These are phyloP conservation scores for Chrysosporium queenslandicum DNA, from an alignment of 2,329 filamentous ascomycete genomes.

Conservation along the genomic window DNA sequence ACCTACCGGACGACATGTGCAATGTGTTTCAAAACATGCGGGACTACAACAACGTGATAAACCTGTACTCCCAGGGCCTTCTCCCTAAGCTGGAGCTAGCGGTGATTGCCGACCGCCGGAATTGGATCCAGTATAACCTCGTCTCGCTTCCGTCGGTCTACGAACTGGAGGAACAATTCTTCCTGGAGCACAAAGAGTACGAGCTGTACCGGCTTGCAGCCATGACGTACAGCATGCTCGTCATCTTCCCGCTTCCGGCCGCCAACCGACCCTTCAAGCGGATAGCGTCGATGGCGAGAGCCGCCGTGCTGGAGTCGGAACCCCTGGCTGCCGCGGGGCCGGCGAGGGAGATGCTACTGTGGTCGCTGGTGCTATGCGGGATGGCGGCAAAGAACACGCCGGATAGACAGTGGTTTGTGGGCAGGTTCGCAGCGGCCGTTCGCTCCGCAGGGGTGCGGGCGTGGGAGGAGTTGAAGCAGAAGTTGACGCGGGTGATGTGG, in stretches of 20 bases:
- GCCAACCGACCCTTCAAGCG: constrained; percentile 29
- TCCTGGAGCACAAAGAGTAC: constrained; percentile 22
- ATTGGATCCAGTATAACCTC: constrained; percentile 31
- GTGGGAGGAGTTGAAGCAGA: constrained; percentile 23
- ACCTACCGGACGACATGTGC: constrained; percentile 12
- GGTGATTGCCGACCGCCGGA: constrained; percentile 29
- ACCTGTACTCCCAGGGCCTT: constrained; percentile 19
- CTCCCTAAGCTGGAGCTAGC: constrained; percentile 16
- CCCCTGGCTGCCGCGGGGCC: constrained; percentile 21
- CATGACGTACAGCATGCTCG: constrained; percentile 31
- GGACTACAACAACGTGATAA: constrained; percentile 22
- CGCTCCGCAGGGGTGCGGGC: constrained; percentile 13
- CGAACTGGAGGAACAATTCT: constrained; percentile 16
- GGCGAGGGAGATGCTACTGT: constrained; percentile 23
- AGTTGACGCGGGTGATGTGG: constrained; percentile 27
- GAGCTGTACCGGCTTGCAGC: constrained; percentile 30
- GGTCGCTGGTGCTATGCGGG: constrained; percentile 31
- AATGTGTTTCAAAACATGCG: constrained; percentile 21
- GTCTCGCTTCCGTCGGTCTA: constrained; percentile 25
- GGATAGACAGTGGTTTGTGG: constrained; percentile 29
- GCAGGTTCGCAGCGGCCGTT: constrained; percentile 20
- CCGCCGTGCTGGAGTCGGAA: constrained; percentile 21
- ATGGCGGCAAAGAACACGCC: constrained; percentile 29
- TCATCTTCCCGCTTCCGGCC: constrained; percentile 33
- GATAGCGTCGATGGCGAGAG: constrained; percentile 24